Conservation (phyloP, 2,329 filamentous ascomycete species). For the Xenosphaeropsis pyriputrescens region DNA sequence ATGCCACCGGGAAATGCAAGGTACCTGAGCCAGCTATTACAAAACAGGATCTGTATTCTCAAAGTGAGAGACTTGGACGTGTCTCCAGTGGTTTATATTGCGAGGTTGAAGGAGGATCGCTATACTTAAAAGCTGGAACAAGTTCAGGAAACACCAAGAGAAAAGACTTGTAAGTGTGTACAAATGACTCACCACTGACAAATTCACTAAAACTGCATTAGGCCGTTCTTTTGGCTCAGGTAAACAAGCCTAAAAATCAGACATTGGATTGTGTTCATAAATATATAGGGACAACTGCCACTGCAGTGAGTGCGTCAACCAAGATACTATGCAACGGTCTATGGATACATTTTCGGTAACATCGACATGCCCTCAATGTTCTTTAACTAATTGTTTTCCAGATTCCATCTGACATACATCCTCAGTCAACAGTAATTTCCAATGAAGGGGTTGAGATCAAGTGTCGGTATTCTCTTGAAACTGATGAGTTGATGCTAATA, state of each 20-base stretch:
- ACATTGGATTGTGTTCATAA: not conserved
- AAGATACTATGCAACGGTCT: slow-evolving; percentile 53
- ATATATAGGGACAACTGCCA: slow-evolving; percentile 51
- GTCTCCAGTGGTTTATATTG: too few relatives aligned
- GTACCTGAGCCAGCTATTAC: too few relatives aligned
- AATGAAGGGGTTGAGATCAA: slow-evolving; percentile 27
- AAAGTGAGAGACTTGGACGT: too few relatives aligned
- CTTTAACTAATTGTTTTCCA: slow-evolving; percentile 15
- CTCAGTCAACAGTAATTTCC: slow-evolving; percentile 15
- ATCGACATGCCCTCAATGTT: slow-evolving; percentile 1
- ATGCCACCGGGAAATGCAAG: too few relatives aligned
- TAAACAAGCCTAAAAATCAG: slow-evolving; percentile 8
- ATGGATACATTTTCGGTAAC: slow-evolving; percentile 53
- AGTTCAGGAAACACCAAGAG: too few relatives aligned
- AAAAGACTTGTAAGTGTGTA: too few relatives aligned
- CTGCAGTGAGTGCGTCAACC: slow-evolving; percentile 51
- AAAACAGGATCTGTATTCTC: too few relatives aligned
- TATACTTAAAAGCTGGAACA: too few relatives aligned
- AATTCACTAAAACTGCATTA: slow-evolving; percentile 5
- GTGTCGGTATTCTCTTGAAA: slow-evolving; percentile 25
- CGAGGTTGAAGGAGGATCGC: too few relatives aligned
- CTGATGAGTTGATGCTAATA: slow-evolving; percentile 4
- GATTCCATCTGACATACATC: slow-evolving; percentile 29
- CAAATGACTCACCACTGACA: too few relatives aligned
- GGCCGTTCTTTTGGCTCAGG: slow-evolving; percentile 25